Base-by-base conservation (phyloP, 257 asterid species). In the Lithospermum erythrorhizon region DNA sequence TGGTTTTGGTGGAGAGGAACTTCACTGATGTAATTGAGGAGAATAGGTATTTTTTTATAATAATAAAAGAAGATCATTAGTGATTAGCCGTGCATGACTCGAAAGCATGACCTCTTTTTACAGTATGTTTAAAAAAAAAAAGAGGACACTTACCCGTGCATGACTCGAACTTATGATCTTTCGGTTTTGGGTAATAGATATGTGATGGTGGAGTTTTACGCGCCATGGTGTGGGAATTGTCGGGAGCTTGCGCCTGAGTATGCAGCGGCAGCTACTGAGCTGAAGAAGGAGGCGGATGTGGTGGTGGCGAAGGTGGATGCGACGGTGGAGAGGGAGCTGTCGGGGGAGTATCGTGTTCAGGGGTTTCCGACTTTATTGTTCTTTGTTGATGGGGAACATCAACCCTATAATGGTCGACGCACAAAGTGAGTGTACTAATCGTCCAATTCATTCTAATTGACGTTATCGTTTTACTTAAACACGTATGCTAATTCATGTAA, bases 191-290 rank as follows among this genome's bases (percentile, higher is more conserved):
- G n/a, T n/a, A n/a, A n/a, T n/a, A n/a, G 74, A 78, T 90, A 71
- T 62, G 95, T 82, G 69, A 79, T 90, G 95, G 94, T 90, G 77
- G 87, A 82, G 55, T 90, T 90, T 67, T 90, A 90, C 72, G 96
- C 96, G 41, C 94, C 96, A 61, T 90, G 98, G 98, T 85, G 96
- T 68, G 95, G 94, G 6, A 90, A 87, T 61, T 87, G 96, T 66
- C 79, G 82, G 79, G 79, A 87, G 1, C 61, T 90, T 70, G 89
- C 87, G 69, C 95, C 96, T 37, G 96, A 90, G 74, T 90, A 83
- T 53, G 96, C 94, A 0, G 86, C 83, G 4, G 96, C 94, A 0
- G 96, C 95, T 32, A 69, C 81, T 65, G 94, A 85, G 71, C 75
- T 90, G 77, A 90, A 83, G 77, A 90, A 83, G 79, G 78, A 64